Evolutionary conservation across 495 filamentous ascomycete species (phyloP), one percentile per base, ranked within the genome.

Genomic region (Aspergillus bridgeri): DNA sequence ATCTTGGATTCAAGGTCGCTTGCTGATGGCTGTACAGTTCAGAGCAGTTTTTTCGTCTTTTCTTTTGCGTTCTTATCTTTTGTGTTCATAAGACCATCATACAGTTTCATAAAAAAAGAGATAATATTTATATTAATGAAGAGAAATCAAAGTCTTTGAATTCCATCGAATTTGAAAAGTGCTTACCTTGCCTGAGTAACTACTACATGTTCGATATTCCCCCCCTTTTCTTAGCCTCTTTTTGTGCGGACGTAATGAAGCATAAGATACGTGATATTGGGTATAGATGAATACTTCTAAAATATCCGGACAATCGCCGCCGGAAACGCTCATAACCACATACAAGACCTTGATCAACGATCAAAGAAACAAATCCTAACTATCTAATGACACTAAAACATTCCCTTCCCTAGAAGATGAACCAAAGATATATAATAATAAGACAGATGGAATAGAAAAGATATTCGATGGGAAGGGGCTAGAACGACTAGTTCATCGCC

Each of bases 401-500:
- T 38, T 38, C 3, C 33, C 33, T 38, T 38, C 33, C 33, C 8
- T 38, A 38, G 5, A 38, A 15, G 33, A 38, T 49, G 45, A 56
- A 19, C 27, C 24, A 48, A 46, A 57, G 46, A 57, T 3, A 27
- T 27, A n/a, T 27, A 7, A 45, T 38, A 29, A 23, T 25, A 50
- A 47, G 49, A 38, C 48, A 60, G 29, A 54, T 49, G 45, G n/a
- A 27, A 48, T 52, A 38, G 33, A 52, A 42, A 23, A 18, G 3
- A 29, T 19, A 42, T 22, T 21, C 2, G 4, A 52, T 51, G 49
- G 19, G 49, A 51, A 51, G n/a, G 18, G 7, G 15, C 1, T 29
- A 7, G 33, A 38, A 3, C 8, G 33, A 13, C 11, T 8, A 38
- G 18, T 43, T 63, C 60, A 62, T 43, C 60, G 60, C 22, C 64